Conservation (phyloP, 2,329 filamentous ascomycete species). For the Pezicula rhizophila region DNA sequence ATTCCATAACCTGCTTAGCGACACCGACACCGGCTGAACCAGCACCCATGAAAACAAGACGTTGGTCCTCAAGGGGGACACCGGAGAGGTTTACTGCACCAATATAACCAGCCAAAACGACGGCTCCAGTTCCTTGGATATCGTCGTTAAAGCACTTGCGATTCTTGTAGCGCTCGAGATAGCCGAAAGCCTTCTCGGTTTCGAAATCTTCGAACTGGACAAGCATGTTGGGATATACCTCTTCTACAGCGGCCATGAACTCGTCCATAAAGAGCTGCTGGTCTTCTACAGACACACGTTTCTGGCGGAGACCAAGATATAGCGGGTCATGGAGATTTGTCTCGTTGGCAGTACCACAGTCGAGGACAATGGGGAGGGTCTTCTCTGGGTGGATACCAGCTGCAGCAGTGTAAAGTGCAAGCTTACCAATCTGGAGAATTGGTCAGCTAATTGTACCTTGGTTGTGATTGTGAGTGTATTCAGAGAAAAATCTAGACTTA, state of each 20-base stretch:
- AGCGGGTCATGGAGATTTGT: slow-evolving; percentile 62
- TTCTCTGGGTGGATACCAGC: slow-evolving; percentile 88
- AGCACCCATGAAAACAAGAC: slow-evolving; percentile 91
- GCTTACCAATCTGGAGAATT: slow-evolving; percentile 68
- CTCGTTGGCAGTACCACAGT: slow-evolving; percentile 63
- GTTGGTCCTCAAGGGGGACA: slow-evolving; percentile 81
- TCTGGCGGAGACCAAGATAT: slow-evolving; percentile 83
- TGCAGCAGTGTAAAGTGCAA: slow-evolving; percentile 89
- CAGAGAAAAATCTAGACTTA: slow-evolving; percentile 34
- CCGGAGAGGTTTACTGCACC: slow-evolving; percentile 77
- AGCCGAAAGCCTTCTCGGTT: slow-evolving; percentile 84
- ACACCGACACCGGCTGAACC: slow-evolving; percentile 95
- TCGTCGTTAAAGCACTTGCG: slow-evolving; percentile 99
- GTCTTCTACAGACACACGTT: slow-evolving; percentile 70
- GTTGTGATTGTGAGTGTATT: not conserved
- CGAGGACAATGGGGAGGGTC: slow-evolving; percentile 67
- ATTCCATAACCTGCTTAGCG: slow-evolving; percentile 95
- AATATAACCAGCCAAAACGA: slow-evolving; percentile 80
- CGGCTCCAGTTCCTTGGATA: slow-evolving; percentile 93
- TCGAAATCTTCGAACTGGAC: slow-evolving; percentile 99
- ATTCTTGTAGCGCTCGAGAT: slow-evolving; percentile 82
- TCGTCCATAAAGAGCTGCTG: slow-evolving; percentile 94
- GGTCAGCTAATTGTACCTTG: slow-evolving; percentile 2
- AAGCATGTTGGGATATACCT: slow-evolving; percentile 59
- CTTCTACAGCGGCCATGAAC: slow-evolving; percentile 86